A percentile compares a stretch with the other conserved stretches of the same genome.
Evolutionary conservation across 208 protist genomes (phyloP).

Genomic region (Leishmania tarentolae): DNA sequence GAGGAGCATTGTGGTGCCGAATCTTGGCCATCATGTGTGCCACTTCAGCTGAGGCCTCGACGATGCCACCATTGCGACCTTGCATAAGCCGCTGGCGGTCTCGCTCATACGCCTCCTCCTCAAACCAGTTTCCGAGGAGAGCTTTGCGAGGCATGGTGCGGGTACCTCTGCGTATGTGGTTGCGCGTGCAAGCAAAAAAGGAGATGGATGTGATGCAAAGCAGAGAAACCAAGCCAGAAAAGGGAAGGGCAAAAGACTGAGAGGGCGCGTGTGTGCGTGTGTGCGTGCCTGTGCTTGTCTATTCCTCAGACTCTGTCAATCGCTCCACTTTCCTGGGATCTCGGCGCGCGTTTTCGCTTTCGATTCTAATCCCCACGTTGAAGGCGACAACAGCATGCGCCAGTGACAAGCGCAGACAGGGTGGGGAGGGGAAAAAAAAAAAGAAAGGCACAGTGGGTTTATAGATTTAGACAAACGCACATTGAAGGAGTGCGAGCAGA

Average conservation of each 20-base stretch:
- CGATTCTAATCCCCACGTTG: neutral
- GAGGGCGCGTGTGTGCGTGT: neutral
- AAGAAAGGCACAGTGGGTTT: neutral
- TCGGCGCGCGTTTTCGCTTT: neutral
- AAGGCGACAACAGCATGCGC: neutral
- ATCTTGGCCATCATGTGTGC: constrained; percentile 74
- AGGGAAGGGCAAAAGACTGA: neutral
- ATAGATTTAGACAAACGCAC: neutral
- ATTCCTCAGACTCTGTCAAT: too few relatives aligned
- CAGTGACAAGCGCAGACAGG: neutral
- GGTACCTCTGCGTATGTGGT: constrained; percentile 3
- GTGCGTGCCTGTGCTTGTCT: neutral
- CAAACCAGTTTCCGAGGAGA: constrained; percentile 85
- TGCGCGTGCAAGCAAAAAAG: neutral
- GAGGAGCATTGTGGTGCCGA: constrained; percentile 79
- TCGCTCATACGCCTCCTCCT: constrained; percentile 80
- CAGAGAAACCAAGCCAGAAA: neutral
- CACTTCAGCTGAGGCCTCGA: constrained; percentile 64
- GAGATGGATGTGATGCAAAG: neutral
- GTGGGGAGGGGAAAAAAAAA: neutral
- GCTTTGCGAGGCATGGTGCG: constrained; percentile 61
- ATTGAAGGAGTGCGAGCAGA: neutral
- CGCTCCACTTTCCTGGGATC: neutral
- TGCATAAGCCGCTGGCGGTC: constrained; percentile 80
- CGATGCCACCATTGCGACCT: constrained; percentile 52